Conservation (phyloP, 2,329 filamentous ascomycete species). For the Fusarium euwallaceae region DNA sequence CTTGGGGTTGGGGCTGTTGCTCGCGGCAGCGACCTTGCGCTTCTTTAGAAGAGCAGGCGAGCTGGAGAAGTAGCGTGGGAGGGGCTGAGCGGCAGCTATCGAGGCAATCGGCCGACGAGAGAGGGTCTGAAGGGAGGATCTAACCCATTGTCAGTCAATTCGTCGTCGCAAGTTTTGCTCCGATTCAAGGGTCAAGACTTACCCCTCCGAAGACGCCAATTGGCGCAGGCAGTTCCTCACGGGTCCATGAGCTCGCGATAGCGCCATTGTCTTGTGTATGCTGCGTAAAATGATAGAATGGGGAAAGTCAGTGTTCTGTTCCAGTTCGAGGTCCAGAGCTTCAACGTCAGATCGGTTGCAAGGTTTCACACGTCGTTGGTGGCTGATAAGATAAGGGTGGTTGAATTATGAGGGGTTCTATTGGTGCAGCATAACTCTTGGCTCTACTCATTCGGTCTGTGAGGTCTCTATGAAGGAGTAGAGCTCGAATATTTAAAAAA, state of each 20-base stretch:
- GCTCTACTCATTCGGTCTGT: not conserved
- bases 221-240: conserved; percentile 41
- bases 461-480: not conserved
- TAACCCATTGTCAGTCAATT: conserved; percentile 33
- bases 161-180: not conserved
- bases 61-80: conserved; percentile 48
- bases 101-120: conserved; percentile 24
- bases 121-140: conserved; percentile 31
- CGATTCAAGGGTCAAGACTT: not conserved
- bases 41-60: conserved; percentile 53
- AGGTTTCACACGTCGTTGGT: conserved; percentile 1
- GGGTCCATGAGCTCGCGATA: conserved; percentile 44
- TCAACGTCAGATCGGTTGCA: conserved; percentile 42
- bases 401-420: not conserved
- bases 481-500: not conserved
- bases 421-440: not conserved
- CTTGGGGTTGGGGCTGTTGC: conserved; percentile 47
- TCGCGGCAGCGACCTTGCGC: conserved; percentile 52
- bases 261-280: conserved; percentile 31
- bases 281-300: not conserved
- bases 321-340: conserved; percentile 37
- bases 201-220: conserved; percentile 43
- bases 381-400: conserved; percentile 44
- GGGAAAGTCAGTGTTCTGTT: not conserved
- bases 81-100: conserved; percentile 3